Evolutionary conservation across 139 green algal genomes (phyloP).

Genomic region (Tetradesmus obliquus): DNA sequence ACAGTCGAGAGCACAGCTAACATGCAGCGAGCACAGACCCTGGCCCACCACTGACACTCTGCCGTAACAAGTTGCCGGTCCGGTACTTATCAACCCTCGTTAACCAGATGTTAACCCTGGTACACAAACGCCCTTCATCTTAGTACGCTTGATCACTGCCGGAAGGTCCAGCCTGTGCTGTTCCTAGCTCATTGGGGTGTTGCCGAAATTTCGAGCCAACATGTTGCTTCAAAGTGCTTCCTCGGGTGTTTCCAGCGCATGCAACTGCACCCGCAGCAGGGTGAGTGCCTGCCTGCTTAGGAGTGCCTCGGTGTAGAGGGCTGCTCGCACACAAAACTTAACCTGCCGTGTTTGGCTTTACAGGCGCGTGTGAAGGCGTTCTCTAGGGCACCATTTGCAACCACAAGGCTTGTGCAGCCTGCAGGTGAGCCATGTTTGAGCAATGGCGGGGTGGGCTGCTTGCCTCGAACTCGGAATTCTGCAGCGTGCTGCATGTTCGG

Average conservation of each 20-base stretch:
- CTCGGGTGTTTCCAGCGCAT: not conserved
- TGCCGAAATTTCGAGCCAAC: not conserved
- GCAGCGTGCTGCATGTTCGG: not conserved
- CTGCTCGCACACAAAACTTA: not conserved
- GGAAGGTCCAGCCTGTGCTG: not conserved
- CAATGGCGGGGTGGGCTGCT: not conserved
- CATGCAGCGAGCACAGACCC: not conserved
- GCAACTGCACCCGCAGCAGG: not conserved
- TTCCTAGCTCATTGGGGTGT: not conserved
- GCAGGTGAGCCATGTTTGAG: not conserved
- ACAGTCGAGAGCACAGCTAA: too few relatives aligned
- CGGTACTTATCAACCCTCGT: not conserved
- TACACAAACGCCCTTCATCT: not conserved
- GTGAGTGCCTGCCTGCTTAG: not conserved
- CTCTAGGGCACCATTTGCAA: not conserved
- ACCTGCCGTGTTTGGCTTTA: not conserved
- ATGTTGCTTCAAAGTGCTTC: constrained; percentile 8
- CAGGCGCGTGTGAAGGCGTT: not conserved
- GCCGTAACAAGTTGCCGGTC: not conserved
- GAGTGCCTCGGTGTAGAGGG: not conserved
- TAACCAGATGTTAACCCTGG: not conserved
- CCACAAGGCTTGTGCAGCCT: not conserved
- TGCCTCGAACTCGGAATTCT: not conserved
- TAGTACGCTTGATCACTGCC: not conserved
- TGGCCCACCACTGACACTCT: not conserved